These are phyloP conservation scores for Taxillus chinensis DNA, from an alignment of 164 flowering plant genomes.

Conservation along the genomic window DNA sequence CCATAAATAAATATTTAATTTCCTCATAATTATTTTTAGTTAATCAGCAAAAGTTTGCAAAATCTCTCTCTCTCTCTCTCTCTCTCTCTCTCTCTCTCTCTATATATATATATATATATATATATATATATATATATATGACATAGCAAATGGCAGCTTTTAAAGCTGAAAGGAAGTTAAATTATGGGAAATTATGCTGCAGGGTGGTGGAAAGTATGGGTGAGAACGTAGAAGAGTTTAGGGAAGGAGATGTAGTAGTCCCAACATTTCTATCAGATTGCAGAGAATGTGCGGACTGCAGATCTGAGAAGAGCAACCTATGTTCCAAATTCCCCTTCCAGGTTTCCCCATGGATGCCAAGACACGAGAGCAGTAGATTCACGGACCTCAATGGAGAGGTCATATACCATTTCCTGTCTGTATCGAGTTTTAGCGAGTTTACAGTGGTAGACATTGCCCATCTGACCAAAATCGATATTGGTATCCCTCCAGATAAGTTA, in stretches of 20 bases:
- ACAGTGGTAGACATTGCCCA: conserved; percentile 52
- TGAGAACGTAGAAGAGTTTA: conserved; percentile 32
- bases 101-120: too few relatives aligned
- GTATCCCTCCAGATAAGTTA: conserved; percentile 44
- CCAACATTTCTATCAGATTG: conserved; percentile 52
- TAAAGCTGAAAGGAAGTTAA: background rate
- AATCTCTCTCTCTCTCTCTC: too few relatives aligned
- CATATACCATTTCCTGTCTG: conserved; percentile 36
- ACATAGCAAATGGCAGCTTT: too few relatives aligned
- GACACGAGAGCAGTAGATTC: conserved; percentile 49
- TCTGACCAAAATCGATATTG: conserved; percentile 35
- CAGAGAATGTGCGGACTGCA: conserved; percentile 48
- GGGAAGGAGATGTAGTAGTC: conserved; percentile 44
- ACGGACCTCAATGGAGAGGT: conserved; percentile 45
- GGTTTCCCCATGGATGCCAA: conserved; percentile 45
- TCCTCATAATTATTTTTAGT: too few relatives aligned
- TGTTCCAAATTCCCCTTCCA: conserved; percentile 47
- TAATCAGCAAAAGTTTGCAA: too few relatives aligned
- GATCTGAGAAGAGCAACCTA: conserved; percentile 45
- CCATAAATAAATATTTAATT: background rate
- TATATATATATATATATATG: too few relatives aligned
- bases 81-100: too few relatives aligned
- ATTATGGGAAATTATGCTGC: background rate
- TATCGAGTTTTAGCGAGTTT: conserved; percentile 61
- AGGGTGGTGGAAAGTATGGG: conserved; percentile 67